These are phyloP conservation scores for Mytilinidion resinicola DNA, from an alignment of 495 filamentous ascomycete species.

Conservation along the genomic window DNA sequence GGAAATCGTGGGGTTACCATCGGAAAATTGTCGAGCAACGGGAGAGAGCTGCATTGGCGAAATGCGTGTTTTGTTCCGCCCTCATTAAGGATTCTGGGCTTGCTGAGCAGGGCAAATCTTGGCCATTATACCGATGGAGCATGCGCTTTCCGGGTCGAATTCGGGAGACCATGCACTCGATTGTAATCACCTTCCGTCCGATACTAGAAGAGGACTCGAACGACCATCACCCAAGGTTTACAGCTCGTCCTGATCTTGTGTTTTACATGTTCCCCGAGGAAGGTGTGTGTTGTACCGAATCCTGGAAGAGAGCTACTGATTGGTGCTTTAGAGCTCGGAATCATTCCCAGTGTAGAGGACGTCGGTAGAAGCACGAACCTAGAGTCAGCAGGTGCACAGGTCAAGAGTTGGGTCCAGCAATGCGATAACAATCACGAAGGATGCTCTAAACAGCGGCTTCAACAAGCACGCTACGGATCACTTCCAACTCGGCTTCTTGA, in stretches of 20 bases:
- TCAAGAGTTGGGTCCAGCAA: constrained; percentile 8
- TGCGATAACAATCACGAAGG: neutral
- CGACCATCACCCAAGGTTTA: neutral
- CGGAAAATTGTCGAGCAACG: no score
- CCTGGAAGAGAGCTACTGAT: neutral
- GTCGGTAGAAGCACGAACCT: constrained; percentile 5
- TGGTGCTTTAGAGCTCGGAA: neutral
- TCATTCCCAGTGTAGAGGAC: neutral
- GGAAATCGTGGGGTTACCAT: no score
- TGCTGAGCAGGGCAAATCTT: neutral
- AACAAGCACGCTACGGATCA: neutral
- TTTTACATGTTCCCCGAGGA: constrained; percentile 17
- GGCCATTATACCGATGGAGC: constrained; percentile 13
- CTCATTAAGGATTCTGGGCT: no score
- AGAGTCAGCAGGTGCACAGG: constrained; percentile 1
- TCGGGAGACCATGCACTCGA: constrained; percentile 4
- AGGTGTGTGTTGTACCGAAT: neutral
- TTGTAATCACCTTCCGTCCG: constrained; percentile 14
- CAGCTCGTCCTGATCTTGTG: neutral
- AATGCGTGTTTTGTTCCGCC: no score
- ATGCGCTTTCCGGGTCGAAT: constrained; percentile 3
- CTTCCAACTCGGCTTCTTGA: constrained; percentile 14
- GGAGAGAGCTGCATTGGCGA: no score
- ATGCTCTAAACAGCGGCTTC: neutral
- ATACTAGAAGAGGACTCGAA: neutral